Percentiles rank a stretch among this genome's conserved stretches.
phyloP scores from a whole-genome alignment of 2,329 filamentous ascomycete genomes.

The Colletotrichum sp. region DNA sequence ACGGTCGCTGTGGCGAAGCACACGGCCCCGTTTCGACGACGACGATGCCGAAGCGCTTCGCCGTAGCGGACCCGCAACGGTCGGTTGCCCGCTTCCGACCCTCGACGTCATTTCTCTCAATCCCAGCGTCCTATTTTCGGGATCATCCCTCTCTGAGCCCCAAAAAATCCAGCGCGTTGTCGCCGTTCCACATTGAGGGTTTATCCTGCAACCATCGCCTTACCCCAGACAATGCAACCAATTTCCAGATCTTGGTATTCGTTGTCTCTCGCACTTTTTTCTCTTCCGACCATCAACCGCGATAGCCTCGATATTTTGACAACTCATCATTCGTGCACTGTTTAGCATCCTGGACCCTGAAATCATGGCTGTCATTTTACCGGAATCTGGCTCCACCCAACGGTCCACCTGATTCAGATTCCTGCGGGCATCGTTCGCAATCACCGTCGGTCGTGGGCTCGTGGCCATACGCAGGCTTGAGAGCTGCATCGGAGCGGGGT shows the following conservation, averaged over 20 bases:
- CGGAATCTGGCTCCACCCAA: background rate
- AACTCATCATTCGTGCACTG: background rate
- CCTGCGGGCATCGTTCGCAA: background rate
- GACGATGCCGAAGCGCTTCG: conserved; percentile 7
- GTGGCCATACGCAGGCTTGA: background rate
- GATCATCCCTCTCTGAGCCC: background rate
- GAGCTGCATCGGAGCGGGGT: background rate
- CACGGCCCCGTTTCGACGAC: conserved; percentile 9
- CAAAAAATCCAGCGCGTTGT: background rate
- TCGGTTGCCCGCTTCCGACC: background rate
- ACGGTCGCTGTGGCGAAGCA: background rate
- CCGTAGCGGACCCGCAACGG: background rate
- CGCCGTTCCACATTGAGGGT: background rate
- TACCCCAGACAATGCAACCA: conserved; percentile 14
- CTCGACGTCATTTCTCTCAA: conserved; percentile 14
- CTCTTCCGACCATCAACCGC: background rate
- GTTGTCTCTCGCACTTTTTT: too few relatives aligned
- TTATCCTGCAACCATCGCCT: background rate
- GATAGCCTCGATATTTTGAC: background rate
- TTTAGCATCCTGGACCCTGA: background rate
- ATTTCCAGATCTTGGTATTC: background rate
- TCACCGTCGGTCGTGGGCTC: background rate
- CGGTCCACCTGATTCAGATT: conserved; percentile 1
- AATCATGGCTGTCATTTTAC: background rate
- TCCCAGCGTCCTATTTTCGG: background rate